Evolutionary conservation across 2,329 filamentous ascomycete genomes (phyloP).

Genomic region (Myriosclerotinia scirpicola): DNA sequence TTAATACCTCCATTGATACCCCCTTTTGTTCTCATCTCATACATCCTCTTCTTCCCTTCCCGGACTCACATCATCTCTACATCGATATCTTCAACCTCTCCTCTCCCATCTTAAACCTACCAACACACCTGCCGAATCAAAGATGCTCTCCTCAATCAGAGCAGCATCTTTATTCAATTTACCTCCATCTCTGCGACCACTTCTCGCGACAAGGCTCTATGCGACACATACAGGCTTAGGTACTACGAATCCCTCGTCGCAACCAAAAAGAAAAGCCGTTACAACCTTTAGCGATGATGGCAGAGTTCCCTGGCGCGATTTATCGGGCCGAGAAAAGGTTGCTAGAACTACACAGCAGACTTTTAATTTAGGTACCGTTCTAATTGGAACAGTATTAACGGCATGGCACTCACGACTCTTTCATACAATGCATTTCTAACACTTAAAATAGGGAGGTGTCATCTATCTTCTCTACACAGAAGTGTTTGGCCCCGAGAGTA

Average conservation of each 20-base stretch:
- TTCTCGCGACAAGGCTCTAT: conserved; percentile 52
- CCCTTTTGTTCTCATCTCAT: neutral
- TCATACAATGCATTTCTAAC: conserved; percentile 22
- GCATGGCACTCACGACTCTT: conserved; percentile 47
- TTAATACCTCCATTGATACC: neutral
- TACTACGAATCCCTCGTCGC: conserved; percentile 37
- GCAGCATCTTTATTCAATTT: conserved; percentile 39
- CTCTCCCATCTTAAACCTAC: neutral
- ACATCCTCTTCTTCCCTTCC: neutral
- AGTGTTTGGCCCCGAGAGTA: conserved; percentile 81
- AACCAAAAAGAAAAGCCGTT: conserved; percentile 63
- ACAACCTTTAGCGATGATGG: conserved; percentile 88
- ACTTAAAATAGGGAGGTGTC: conserved; percentile 63
- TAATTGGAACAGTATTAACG: conserved; percentile 73
- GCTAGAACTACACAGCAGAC: conserved; percentile 85
- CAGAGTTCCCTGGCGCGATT: conserved; percentile 73
- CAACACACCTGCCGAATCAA: neutral
- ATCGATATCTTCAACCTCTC: neutral
- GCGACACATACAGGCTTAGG: conserved; percentile 55
- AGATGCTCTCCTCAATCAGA: conserved; percentile 26
- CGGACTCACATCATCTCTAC: neutral
- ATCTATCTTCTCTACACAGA: conserved; percentile 76
- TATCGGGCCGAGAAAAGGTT: conserved; percentile 75
- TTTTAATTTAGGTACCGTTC: conserved; percentile 79
- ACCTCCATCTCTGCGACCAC: conserved; percentile 44